A percentile compares a stretch with the other conserved stretches of the same genome.
Evolutionary conservation across 495 filamentous ascomycete genomes (phyloP).

Genomic region (Evernia prunastri): DNA sequence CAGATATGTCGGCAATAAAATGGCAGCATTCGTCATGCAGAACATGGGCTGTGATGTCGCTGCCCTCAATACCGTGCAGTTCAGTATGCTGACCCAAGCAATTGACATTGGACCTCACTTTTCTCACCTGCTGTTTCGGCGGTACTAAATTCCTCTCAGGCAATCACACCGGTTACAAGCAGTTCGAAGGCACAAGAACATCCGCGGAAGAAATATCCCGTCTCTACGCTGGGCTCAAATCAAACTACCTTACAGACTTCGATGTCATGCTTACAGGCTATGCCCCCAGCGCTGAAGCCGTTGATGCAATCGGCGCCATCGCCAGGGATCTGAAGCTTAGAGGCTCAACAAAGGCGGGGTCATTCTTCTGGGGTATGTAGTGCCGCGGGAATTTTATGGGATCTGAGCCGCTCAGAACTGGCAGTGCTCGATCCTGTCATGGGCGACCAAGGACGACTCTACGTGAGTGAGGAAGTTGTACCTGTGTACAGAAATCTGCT

Average conservation of each 20-base stretch:
- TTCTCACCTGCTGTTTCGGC: neutral
- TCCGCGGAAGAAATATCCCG: conserved; percentile 77
- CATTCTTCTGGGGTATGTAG: conserved; percentile 78
- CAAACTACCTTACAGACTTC: conserved; percentile 76
- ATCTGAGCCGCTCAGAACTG: neutral
- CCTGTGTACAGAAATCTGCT: conserved; percentile 81
- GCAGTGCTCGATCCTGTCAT: conserved; percentile 93
- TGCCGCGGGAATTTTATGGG: neutral
- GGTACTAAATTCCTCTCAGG: conserved; percentile 42
- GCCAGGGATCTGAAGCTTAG: conserved; percentile 69
- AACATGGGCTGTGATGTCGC: conserved; percentile 88
- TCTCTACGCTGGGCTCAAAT: conserved; percentile 75
- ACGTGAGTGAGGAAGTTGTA: conserved; percentile 82
- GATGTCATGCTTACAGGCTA: conserved; percentile 92
- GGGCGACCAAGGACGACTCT: conserved; percentile 88
- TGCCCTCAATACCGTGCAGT: conserved; percentile 90
- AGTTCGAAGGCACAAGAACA: conserved; percentile 74
- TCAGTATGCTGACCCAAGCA: conserved; percentile 49
- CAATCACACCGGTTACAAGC: conserved; percentile 87
- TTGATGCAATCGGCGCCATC: conserved; percentile 78
- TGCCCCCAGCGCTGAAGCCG: conserved; percentile 72
- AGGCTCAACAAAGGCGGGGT: conserved; percentile 55
- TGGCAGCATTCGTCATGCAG: conserved; percentile 89
- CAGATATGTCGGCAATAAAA: conserved; percentile 95
- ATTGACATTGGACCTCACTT: conserved; percentile 13